Evolutionary conservation across 176 grass and related monocot genomes (phyloP).

Genomic region (Aegilops longissima): DNA sequence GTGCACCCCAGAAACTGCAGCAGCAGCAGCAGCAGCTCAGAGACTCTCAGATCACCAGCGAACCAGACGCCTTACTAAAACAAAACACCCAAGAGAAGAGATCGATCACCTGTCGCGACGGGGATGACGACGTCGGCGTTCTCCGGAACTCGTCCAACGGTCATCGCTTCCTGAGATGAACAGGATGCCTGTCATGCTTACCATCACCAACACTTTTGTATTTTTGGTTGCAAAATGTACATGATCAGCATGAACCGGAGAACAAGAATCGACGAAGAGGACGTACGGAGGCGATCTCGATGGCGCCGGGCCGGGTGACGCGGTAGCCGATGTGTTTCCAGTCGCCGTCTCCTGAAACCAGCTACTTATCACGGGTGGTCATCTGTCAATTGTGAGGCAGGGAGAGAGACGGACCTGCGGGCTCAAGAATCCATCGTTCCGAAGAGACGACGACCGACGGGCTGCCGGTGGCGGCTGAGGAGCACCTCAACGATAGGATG

Average conservation of each 20-base stretch:
- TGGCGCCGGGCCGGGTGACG: constrained; percentile 59
- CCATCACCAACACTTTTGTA: background rate
- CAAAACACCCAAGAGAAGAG: background rate
- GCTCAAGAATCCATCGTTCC: constrained; percentile 65
- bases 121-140: constrained; percentile 76
- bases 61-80: background rate
- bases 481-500: constrained; percentile 24
- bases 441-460: background rate
- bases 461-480: background rate
- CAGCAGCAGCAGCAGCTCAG: too few relatives aligned
- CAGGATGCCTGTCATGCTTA: background rate
- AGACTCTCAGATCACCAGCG: background rate
- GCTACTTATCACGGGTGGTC: background rate
- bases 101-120: constrained; percentile 58
- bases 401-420: constrained; percentile 39
- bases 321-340: constrained; percentile 72
- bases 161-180: constrained; percentile 44
- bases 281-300: constrained; percentile 72
- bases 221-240: background rate
- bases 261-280: background rate
- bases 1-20: constrained; percentile 66
- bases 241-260: background rate
- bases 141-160: constrained; percentile 63
- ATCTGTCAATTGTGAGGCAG: background rate
- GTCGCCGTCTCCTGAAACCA: constrained; percentile 71